Evolutionary conservation across 495 filamentous ascomycete genomes (phyloP).

Genomic region (Usnea hakonensis): DNA sequence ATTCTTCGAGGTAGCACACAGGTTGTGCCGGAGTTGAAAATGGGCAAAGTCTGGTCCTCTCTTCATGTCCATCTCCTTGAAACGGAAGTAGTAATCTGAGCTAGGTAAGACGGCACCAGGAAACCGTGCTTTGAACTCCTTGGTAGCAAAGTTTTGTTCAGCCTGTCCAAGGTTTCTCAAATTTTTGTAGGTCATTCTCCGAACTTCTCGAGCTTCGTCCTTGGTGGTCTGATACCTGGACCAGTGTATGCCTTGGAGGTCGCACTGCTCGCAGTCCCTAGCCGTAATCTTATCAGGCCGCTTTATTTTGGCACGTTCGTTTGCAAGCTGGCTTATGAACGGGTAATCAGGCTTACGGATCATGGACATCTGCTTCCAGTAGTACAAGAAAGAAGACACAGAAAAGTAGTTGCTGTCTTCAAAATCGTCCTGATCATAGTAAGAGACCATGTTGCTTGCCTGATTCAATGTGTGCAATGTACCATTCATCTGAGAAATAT

Average conservation of each 20-base stretch:
- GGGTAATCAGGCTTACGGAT: slow-evolving; percentile 24
- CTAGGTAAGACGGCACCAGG: slow-evolving; percentile 33
- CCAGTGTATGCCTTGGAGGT: slow-evolving; percentile 78
- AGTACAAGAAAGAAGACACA: not conserved
- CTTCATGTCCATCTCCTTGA: slow-evolving; percentile 59
- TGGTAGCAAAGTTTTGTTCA: slow-evolving; percentile 9
- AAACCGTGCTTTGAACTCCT: slow-evolving; percentile 23
- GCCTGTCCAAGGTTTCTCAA: slow-evolving; percentile 39
- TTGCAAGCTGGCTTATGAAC: slow-evolving; percentile 26
- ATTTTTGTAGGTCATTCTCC: slow-evolving; percentile 50
- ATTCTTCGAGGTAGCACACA: slow-evolving; percentile 65
- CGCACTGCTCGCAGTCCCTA: slow-evolving; percentile 51
- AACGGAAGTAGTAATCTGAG: slow-evolving; percentile 57
- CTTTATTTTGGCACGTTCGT: slow-evolving; percentile 12
- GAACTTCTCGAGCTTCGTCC: slow-evolving; percentile 49
- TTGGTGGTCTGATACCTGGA: slow-evolving; percentile 54
- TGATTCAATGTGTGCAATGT: not conserved
- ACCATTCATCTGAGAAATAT: not conserved
- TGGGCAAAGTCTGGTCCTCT: slow-evolving; percentile 62
- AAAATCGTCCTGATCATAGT: not conserved
- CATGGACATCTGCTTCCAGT: slow-evolving; percentile 15
- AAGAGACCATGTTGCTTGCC: not conserved
- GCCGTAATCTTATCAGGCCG: slow-evolving; percentile 37
- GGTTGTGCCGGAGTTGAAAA: slow-evolving; percentile 82
- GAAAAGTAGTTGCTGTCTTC: not conserved